Evolutionary conservation across 2,329 filamentous ascomycete genomes (phyloP), one percentile per base, ranked within the genome.

Genomic region (Torrubiellomyces zombiae): DNA sequence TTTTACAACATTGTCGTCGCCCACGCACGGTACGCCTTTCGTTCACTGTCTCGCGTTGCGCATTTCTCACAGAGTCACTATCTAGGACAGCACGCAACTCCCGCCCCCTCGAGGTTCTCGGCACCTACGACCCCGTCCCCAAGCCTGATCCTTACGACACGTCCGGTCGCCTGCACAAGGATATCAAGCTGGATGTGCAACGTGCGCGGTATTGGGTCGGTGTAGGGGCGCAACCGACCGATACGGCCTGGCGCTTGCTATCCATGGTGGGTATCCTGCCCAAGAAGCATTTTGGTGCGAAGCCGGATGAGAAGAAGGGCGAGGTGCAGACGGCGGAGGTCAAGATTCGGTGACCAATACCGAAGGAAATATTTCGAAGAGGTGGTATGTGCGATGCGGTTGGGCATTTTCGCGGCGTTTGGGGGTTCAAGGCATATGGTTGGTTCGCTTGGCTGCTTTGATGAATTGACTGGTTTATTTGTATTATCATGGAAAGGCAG

Each of bases 1-100:
- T 77, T 94, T 42, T 98, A 93, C 66, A 98, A 98, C 58, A 94
- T 98, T 35, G 82, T 95, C 37, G 80, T 98, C 36, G 70, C 83
- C 10, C 86, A 95, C 45, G 85, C 85, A 23, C 75, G 85, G 80
- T 91, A 67, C 36, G 62, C 35, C 16, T 15, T 20, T 18, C 17
- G 19, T 23, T 18, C 21, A 9, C 14, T n/a, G 7, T 4, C 9
- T 24, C n/a, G 19, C 21, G n/a, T 21, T 24, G 11, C 10, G 9
- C 18, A n/a, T 14, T 16, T 14, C 20, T 22, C 24, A 28, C 27
- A n/a, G 4, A 14, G 11, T 9, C 16, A 20, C 20, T 14, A 20
- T 7, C 7, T 20, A 91, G 82, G 37, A 81, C 83, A 20, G 85
- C 89, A 18, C 73, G 83, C 39, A 80, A 86, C 56, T 78, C 72